These are phyloP conservation scores for Ogataea zsoltii DNA, from an alignment of 805 yeast species.

Conservation along the genomic window DNA sequence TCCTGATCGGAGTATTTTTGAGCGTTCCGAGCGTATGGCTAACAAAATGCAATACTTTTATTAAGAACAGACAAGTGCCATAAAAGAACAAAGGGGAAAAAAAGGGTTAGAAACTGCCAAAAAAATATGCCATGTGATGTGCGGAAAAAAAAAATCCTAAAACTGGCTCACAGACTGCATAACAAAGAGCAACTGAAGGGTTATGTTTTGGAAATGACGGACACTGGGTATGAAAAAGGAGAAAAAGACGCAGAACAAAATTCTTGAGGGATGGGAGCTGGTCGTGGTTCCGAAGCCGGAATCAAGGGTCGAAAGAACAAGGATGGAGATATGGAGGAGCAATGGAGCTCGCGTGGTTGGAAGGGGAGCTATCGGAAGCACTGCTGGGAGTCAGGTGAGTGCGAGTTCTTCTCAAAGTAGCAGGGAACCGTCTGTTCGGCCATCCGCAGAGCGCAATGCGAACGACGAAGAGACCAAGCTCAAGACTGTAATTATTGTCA, in stretches of 20 bases:
- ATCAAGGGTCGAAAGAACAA: constrained; percentile 17
- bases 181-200: too few species aligned
- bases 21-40: too few species aligned
- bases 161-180: background rate
- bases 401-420: too few species aligned
- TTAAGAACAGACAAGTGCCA: background rate
- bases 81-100: background rate
- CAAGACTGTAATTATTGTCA: constrained; percentile 11
- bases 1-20: too few species aligned
- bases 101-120: background rate
- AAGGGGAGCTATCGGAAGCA: background rate
- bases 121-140: too few species aligned
- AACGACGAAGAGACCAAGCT: background rate
- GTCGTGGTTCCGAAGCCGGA: constrained; percentile 22
- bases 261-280: constrained; percentile 20
- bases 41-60: too few species aligned
- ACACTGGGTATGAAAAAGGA: background rate
- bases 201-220: too few species aligned
- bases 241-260: background rate
- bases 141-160: background rate
- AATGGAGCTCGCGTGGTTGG: constrained; percentile 29
- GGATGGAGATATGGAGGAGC: constrained; percentile 25
- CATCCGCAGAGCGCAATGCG: background rate
- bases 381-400: too few species aligned
- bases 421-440: too few species aligned